phyloP scores from a whole-genome alignment of 257 asterid species.

The Jasminum sambac region DNA sequence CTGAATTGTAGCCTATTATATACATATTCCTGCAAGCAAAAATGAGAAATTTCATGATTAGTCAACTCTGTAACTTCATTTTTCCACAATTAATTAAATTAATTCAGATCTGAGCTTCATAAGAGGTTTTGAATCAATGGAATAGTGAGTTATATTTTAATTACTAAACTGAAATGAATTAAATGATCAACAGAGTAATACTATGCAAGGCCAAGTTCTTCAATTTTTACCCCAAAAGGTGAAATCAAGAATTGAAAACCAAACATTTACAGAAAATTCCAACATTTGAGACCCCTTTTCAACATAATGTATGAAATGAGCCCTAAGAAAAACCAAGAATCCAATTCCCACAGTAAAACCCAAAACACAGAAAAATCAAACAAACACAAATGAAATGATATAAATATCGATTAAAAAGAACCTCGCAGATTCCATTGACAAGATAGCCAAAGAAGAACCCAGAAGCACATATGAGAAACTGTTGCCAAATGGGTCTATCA shows the following conservation, averaged over 20 bases:
- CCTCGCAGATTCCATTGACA: constrained; percentile 97
- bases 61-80: constrained; percentile 29
- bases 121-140: constrained; percentile 23
- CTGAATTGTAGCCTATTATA: constrained; percentile 85
- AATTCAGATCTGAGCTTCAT: constrained; percentile 20
- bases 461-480: constrained; percentile 79
- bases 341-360: neutral
- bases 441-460: constrained; percentile 95
- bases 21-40: constrained; percentile 72
- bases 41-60: constrained; percentile 19
- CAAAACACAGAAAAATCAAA: neutral
- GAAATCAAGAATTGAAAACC: constrained; percentile 18
- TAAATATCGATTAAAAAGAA: constrained; percentile 14
- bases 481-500: constrained; percentile 76
- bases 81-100: neutral
- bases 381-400: neutral
- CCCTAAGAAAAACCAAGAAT: neutral
- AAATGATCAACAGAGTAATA: neutral
- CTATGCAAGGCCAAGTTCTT: neutral
- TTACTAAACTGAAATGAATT: neutral
- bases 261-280: constrained; percentile 3
- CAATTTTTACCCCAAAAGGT: neutral
- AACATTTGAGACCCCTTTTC: neutral
- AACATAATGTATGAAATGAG: neutral
- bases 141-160: constrained; percentile 11